These are phyloP conservation scores for Candolleomyces eurysporus DNA, from an alignment of 768 basidiomycete genomes.

Conservation along the genomic window DNA sequence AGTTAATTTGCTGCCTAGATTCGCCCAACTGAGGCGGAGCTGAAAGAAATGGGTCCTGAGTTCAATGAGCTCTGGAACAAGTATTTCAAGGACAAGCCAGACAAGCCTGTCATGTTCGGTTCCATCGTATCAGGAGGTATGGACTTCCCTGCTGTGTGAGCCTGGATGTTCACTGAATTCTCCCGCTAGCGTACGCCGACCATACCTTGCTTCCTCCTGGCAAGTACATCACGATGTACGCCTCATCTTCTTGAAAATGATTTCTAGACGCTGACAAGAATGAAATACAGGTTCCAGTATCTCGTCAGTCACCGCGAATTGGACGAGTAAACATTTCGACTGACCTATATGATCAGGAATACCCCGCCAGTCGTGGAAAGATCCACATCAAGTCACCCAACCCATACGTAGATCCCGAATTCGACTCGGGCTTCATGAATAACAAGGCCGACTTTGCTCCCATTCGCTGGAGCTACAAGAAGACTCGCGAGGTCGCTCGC, in stretches of 20 bases:
- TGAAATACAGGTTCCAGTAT: slow-evolving; percentile 56
- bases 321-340: background rate
- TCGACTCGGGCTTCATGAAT: slow-evolving; percentile 80
- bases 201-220: slow-evolving; percentile 69
- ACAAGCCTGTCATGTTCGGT: slow-evolving; percentile 70
- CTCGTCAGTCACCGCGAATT: slow-evolving; percentile 31
- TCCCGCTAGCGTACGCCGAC: slow-evolving; percentile 57
- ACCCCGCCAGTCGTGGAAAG: slow-evolving; percentile 73
- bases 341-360: slow-evolving; percentile 41
- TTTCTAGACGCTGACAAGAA: background rate
- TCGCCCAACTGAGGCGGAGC: slow-evolving; percentile 64
- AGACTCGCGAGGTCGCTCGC: slow-evolving; percentile 67
- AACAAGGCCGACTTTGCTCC: slow-evolving; percentile 75
- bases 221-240: slow-evolving; percentile 66
- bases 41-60: slow-evolving; percentile 78
- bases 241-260: background rate
- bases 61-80: slow-evolving; percentile 66
- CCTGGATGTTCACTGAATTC: background rate
- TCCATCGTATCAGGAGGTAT: slow-evolving; percentile 43
- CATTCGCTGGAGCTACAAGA: slow-evolving; percentile 77
- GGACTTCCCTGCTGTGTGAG: background rate
- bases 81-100: slow-evolving; percentile 79
- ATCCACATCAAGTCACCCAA: slow-evolving; percentile 61
- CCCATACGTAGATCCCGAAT: slow-evolving; percentile 62
- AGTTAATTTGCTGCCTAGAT: slow-evolving; percentile 36